Evolutionary conservation across 768 basidiomycete species (phyloP).

Genomic region (Mycena pura): DNA sequence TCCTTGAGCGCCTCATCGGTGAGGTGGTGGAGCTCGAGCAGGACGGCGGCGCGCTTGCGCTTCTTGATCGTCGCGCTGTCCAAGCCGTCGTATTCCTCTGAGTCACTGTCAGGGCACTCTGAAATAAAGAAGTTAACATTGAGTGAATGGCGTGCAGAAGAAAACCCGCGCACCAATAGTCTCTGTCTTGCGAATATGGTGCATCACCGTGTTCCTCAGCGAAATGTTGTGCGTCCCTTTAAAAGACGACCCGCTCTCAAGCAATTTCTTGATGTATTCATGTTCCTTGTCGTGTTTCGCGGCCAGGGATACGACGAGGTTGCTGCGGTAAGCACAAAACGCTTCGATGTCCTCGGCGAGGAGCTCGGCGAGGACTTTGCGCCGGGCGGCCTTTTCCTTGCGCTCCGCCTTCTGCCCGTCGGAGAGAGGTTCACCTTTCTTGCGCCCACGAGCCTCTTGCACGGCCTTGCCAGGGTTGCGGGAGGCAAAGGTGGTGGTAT

Average conservation of each 20-base stretch:
- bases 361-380: background rate
- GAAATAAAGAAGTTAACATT: too few relatives aligned
- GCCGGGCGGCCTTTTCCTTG: background rate
- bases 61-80: too few relatives aligned
- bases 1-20: background rate
- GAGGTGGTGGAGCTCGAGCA: too few relatives aligned
- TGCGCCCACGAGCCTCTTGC: background rate
- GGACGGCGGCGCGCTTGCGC: too few relatives aligned
- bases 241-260: background rate
- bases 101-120: too few relatives aligned
- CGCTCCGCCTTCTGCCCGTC: background rate
- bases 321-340: background rate
- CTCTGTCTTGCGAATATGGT: background rate
- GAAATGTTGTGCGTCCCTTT: background rate
- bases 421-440: background rate
- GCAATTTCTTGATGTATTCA: background rate
- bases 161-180: too few relatives aligned
- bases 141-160: too few relatives aligned
- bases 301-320: background rate
- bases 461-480: background rate
- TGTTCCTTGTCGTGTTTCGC: background rate
- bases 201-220: background rate
- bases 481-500: background rate
- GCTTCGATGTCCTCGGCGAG: background rate
- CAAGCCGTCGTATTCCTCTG: too few relatives aligned